Conservation (phyloP, 805 yeast species). For the Metschnikowia corniflorae region DNA sequence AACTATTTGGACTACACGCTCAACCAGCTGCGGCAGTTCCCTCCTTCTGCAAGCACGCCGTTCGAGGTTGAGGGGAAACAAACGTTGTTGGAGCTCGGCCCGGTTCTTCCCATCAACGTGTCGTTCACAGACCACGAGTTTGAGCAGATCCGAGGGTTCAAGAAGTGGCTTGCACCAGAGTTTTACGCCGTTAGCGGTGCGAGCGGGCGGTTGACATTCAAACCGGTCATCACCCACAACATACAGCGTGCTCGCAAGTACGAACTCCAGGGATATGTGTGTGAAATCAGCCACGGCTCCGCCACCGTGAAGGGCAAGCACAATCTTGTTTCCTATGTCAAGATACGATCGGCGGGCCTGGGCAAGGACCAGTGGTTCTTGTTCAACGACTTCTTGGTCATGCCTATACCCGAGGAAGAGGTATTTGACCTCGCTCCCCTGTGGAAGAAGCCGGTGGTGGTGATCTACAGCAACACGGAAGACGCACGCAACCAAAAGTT, state of each 20-base stretch:
- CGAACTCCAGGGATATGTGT: slow-evolving; percentile 66
- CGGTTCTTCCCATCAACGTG: slow-evolving; percentile 60
- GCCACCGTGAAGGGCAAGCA: slow-evolving; percentile 40
- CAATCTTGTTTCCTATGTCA: slow-evolving; percentile 58
- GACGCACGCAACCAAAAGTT: slow-evolving; percentile 40
- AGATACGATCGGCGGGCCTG: slow-evolving; percentile 29
- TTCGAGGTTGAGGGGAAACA: slow-evolving; percentile 49
- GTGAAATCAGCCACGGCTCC: slow-evolving; percentile 53
- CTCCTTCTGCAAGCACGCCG: slow-evolving; percentile 38
- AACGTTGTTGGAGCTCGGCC: slow-evolving; percentile 55
- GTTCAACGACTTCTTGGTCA: slow-evolving; percentile 89
- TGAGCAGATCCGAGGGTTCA: slow-evolving; percentile 44
- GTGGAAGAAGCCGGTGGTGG: slow-evolving; percentile 83
- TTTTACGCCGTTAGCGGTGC: slow-evolving; percentile 45
- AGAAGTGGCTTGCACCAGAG: slow-evolving; percentile 60
- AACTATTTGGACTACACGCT: slow-evolving; percentile 61
- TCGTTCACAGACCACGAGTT: slow-evolving; percentile 54
- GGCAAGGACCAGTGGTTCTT: slow-evolving; percentile 60
- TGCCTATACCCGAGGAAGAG: slow-evolving; percentile 68
- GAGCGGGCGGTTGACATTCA: slow-evolving; percentile 34
- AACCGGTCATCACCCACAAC: slow-evolving; percentile 27
- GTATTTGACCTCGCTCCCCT: slow-evolving; percentile 65
- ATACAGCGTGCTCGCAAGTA: slow-evolving; percentile 43
- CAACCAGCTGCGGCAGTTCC: slow-evolving; percentile 47
- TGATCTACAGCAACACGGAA: slow-evolving; percentile 57